Conservation (phyloP, 495 filamentous ascomycete species). For the Bryoglossum gracile region DNA sequence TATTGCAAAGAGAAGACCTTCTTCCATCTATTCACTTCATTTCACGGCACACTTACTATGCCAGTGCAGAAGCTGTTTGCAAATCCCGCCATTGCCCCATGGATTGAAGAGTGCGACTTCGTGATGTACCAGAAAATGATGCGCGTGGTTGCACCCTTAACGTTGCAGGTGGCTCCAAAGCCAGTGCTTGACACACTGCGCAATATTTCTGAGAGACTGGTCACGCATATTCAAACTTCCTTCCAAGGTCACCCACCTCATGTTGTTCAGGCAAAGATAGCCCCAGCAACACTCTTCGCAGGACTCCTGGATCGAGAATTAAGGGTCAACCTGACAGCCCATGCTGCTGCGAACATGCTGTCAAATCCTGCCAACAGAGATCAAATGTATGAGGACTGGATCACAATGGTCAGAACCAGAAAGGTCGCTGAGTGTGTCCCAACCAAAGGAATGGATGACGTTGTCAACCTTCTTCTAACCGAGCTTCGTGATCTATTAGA, state of each 20-base stretch:
- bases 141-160: constrained; percentile 73
- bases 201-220: constrained; percentile 73
- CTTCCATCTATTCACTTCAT: constrained; percentile 89
- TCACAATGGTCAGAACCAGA: constrained; percentile 65
- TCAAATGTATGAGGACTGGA: constrained; percentile 93
- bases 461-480: constrained; percentile 60
- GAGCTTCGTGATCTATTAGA: constrained; percentile 69
- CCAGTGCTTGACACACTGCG: constrained; percentile 75
- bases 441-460: constrained; percentile 57
- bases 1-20: constrained; percentile 94
- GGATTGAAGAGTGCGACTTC: constrained; percentile 94
- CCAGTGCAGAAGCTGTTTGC: constrained; percentile 93
- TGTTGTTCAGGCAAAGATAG: constrained; percentile 75
- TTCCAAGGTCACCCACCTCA: constrained; percentile 77
- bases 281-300: constrained; percentile 84
- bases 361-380: constrained; percentile 65
- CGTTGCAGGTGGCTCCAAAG: constrained; percentile 81
- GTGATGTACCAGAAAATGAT: constrained; percentile 95
- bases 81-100: constrained; percentile 72
- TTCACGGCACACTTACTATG: constrained; percentile 91
- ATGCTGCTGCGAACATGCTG: constrained; percentile 72
- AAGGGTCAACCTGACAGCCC: constrained; percentile 84
- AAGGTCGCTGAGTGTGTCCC: constrained; percentile 55
- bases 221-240: constrained; percentile 66
- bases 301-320: constrained; percentile 76